Evolutionary conservation across 805 yeast genomes (phyloP).

Genomic region (Candida pseudoglaebosa): DNA sequence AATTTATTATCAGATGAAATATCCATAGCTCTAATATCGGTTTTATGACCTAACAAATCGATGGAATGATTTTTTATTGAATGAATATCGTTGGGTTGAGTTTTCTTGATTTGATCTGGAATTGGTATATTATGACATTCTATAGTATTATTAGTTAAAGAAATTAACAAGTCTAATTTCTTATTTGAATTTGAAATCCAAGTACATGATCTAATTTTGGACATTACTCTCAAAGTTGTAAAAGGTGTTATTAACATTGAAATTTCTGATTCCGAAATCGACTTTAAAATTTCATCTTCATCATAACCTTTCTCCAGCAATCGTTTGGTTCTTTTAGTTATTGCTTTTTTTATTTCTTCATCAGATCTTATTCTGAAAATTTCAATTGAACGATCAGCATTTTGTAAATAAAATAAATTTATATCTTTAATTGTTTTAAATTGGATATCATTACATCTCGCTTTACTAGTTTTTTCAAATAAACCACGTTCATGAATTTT

Average conservation of each 20-base stretch:
- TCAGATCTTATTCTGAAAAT: slow-evolving; percentile 69
- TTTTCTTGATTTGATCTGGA: slow-evolving; percentile 55
- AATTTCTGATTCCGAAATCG: slow-evolving; percentile 43
- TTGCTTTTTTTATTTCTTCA: slow-evolving; percentile 76
- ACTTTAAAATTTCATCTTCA: slow-evolving; percentile 49
- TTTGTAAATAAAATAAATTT: slow-evolving; percentile 65
- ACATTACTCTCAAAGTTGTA: slow-evolving; percentile 58
- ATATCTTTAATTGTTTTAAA: slow-evolving; percentile 41
- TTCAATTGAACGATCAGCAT: slow-evolving; percentile 78
- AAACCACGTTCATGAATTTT: slow-evolving; percentile 54
- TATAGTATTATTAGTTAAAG: slow-evolving; percentile 70
- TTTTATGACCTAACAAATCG: slow-evolving; percentile 82
- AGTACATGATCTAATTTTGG: slow-evolving; percentile 61
- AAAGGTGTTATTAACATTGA: slow-evolving; percentile 65
- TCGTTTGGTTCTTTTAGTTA: slow-evolving; percentile 73
- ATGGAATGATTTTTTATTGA: slow-evolving; percentile 52
- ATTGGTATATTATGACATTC: slow-evolving; percentile 59
- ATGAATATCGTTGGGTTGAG: slow-evolving; percentile 32
- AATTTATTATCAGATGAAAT: slow-evolving; percentile 77
- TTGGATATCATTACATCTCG: slow-evolving; percentile 58
- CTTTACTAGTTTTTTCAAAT: slow-evolving; percentile 71
- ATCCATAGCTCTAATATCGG: slow-evolving; percentile 81
- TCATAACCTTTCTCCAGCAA: slow-evolving; percentile 64
- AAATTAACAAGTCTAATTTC: slow-evolving; percentile 54
- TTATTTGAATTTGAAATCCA: slow-evolving; percentile 55